Evolutionary conservation across 2,329 filamentous ascomycete species (phyloP).

Genomic region (Cercospora sp.): DNA sequence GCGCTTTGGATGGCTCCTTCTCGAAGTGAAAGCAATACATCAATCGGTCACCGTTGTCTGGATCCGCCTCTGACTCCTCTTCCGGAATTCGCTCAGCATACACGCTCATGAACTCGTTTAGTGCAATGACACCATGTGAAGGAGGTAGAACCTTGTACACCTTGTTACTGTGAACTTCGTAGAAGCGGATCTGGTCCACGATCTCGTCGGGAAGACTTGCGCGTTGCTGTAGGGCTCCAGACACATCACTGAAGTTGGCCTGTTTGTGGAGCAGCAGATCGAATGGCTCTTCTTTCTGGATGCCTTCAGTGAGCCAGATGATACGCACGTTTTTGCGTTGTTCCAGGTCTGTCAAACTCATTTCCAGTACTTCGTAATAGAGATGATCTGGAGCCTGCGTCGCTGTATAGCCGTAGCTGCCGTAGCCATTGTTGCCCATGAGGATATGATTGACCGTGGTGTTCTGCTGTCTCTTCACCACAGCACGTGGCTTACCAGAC

Average conservation of each 20-base stretch:
- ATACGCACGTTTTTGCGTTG: constrained; percentile 86
- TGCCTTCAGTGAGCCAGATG: constrained; percentile 82
- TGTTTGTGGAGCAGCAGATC: constrained; percentile 88
- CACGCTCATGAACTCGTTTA: constrained; percentile 82
- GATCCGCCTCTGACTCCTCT: constrained; percentile 51
- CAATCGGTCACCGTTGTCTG: constrained; percentile 55
- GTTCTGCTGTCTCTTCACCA: constrained; percentile 70
- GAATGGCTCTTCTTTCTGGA: constrained; percentile 82
- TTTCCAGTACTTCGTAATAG: constrained; percentile 91
- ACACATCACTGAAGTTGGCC: constrained; percentile 74
- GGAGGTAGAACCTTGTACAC: constrained; percentile 74
- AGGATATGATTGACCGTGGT: constrained; percentile 78
- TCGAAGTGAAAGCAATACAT: constrained; percentile 92
- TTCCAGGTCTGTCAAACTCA: constrained; percentile 89
- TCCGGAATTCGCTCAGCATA: constrained; percentile 80
- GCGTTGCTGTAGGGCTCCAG: constrained; percentile 76
- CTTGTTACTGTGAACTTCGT: constrained; percentile 79
- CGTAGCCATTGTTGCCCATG: constrained; percentile 64
- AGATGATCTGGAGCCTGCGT: constrained; percentile 66
- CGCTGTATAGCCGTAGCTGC: constrained; percentile 65
- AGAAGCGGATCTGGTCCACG: constrained; percentile 71
- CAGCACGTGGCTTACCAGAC: constrained; percentile 72
- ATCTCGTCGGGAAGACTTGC: constrained; percentile 75
- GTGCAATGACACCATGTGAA: constrained; percentile 71
- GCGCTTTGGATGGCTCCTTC: constrained; percentile 76